These are phyloP conservation scores for Verticillium dahliae DNA, from an alignment of 2,329 filamentous ascomycete species.

Conservation along the genomic window DNA sequence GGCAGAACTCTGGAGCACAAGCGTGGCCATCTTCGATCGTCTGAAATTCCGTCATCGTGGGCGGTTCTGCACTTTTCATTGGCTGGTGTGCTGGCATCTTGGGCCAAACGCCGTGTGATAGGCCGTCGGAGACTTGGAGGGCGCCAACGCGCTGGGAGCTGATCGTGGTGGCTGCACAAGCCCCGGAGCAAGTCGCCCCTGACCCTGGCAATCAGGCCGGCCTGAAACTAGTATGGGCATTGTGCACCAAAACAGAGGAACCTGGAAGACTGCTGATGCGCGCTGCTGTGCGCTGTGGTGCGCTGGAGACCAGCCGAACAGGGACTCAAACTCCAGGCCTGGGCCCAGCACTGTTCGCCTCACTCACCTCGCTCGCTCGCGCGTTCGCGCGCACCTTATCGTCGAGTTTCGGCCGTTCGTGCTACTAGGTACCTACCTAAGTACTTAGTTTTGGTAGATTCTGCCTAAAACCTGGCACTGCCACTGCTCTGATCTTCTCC, in stretches of 20 bases:
- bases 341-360: no score
- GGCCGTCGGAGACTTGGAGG: background rate
- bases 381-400: background rate
- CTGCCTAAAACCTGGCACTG: background rate
- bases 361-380: background rate
- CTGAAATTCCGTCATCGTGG: background rate
- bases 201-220: background rate
- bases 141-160: background rate
- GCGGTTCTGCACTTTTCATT: background rate
- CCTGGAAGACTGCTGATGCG: no score
- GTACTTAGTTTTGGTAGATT: background rate
- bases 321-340: background rate
- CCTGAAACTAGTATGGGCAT: background rate
- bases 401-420: background rate
- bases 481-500: background rate
- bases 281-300: background rate
- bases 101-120: background rate
- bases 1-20: background rate
- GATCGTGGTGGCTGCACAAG: background rate
- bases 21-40: background rate
- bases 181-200: background rate
- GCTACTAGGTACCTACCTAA: background rate
- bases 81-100: background rate
- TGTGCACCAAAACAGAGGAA: background rate
- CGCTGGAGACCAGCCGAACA: background rate